phyloP scores from a whole-genome alignment of 768 basidiomycete species.

The Agaricus blazei region DNA sequence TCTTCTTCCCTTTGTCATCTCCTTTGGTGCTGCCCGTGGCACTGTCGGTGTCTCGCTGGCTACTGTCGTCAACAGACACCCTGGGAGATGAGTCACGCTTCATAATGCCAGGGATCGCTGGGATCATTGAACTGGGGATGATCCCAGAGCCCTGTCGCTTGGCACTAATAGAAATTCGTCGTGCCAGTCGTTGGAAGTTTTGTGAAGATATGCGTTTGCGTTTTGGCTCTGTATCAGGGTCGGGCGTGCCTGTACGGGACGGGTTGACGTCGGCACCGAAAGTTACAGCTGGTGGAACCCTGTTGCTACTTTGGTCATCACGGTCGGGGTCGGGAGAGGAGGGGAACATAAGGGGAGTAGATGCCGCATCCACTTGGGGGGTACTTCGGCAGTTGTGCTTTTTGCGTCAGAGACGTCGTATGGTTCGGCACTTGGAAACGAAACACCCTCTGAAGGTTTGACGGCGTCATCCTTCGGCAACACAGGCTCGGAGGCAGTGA shows the following conservation, averaged over 20 bases:
- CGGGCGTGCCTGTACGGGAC: constrained; percentile 68
- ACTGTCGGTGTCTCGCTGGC: constrained; percentile 44
- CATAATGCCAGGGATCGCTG: constrained; percentile 41
- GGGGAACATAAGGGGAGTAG: constrained; percentile 17
- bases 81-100: constrained; percentile 41
- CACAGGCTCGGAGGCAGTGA: constrained; percentile 6
- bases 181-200: constrained; percentile 78
- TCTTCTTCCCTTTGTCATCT: constrained; percentile 53
- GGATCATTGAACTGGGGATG: constrained; percentile 31
- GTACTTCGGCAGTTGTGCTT: constrained; percentile 1
- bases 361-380: background rate
- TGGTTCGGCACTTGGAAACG: background rate
- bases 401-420: background rate
- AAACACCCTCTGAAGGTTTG: background rate
- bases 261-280: constrained; percentile 61
- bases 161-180: constrained; percentile 64
- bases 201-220: constrained; percentile 79
- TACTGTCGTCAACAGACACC: constrained; percentile 43
- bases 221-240: constrained; percentile 70
- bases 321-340: constrained; percentile 17
- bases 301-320: constrained; percentile 11
- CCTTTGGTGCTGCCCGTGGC: constrained; percentile 49
- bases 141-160: constrained; percentile 52
- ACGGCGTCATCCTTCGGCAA: background rate
- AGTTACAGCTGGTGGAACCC: constrained; percentile 44